Evolutionary conservation across 345 rosid genomes (phyloP), one percentile per base, ranked within the genome.

Genomic region (Acer negundo): DNA sequence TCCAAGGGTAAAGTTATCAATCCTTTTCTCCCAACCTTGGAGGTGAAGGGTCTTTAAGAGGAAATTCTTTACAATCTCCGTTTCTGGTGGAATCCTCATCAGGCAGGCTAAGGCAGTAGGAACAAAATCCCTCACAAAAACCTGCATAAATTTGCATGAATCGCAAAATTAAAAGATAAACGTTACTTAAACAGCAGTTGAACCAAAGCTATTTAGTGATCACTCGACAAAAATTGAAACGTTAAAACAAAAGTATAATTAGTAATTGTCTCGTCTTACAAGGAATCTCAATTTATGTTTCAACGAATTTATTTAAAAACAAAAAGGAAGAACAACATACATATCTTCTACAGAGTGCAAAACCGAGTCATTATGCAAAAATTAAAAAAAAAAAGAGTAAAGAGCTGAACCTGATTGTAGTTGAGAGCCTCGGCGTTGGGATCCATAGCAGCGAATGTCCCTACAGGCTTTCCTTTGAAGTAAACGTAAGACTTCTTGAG

Each of bases 21-120:
- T 84, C 82, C 86, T 82, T 61, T 89, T 86, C 71, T 86, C 90
- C 85, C 87, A 83, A 46, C 90, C 86, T 72, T 89, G 89, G 15
- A 86, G 83, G 51, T 84, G 88, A 44, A 86, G 87, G 17, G 89
- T 89, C 84, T 85, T 85, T n/a, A 83, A 20, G 65, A 89, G 84
- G 71, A 87, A 87, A 76, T 89, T 84, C 73, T 79, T 87, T 17
- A 85, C 89, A 19, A 89, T 81, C 70, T 85, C 90, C 1, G 81
- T 64, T 44, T 86, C 91, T 44, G 77, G 26, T 10, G 81, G 77
- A 10, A 59, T 53, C 69, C 70, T 86, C 92, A 86, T 86, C 24
- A 86, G 77, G 82, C 75, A 88, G 35, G 91, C 91, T 56, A 88
- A 26, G 42, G 82, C 88, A 24, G 82, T 72, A 11, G 89, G 91